phyloP scores from a whole-genome alignment of 2,329 filamentous ascomycete genomes.

The Clonostachys solani region DNA sequence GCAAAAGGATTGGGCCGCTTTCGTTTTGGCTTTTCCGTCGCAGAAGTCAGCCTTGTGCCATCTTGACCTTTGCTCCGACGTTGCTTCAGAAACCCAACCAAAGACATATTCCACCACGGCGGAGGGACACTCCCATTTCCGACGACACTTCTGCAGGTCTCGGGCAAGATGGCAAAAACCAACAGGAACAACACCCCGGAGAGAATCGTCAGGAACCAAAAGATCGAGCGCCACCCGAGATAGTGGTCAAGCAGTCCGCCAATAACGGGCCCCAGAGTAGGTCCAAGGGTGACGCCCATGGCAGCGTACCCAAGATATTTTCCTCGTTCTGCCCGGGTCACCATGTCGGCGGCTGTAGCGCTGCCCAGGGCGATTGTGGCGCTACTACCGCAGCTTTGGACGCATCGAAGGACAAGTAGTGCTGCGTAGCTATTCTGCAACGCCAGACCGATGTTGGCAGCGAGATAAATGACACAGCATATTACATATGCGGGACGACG shows the following conservation, averaged over 20 bases:
- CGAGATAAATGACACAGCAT: constrained; percentile 50
- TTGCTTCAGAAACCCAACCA: constrained; percentile 43
- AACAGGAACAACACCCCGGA: constrained; percentile 35
- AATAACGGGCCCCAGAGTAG: constrained; percentile 40
- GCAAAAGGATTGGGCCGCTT: constrained; percentile 49
- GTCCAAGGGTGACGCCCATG: constrained; percentile 32
- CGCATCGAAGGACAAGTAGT: constrained; percentile 55
- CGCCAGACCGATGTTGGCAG: constrained; percentile 56
- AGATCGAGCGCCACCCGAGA: constrained; percentile 48
- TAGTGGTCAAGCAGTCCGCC: constrained; percentile 47
- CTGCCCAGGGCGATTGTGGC: constrained; percentile 66
- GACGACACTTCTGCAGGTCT: constrained; percentile 55
- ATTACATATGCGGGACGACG: constrained; percentile 58
- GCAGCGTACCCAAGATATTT: constrained; percentile 61
- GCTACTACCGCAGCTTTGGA: constrained; percentile 62
- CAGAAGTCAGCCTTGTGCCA: constrained; percentile 17
- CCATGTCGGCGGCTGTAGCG: constrained; percentile 68
- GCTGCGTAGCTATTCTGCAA: constrained; percentile 53
- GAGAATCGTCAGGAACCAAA: constrained; percentile 50
- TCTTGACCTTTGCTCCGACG: background rate
- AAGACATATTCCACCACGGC: constrained; percentile 48
- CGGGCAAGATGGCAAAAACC: constrained; percentile 61
- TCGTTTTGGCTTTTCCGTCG: constrained; percentile 6
- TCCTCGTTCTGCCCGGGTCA: constrained; percentile 64
- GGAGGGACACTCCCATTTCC: constrained; percentile 57